Conservation (phyloP, 116 monocot species). For the Zostera marina region DNA sequence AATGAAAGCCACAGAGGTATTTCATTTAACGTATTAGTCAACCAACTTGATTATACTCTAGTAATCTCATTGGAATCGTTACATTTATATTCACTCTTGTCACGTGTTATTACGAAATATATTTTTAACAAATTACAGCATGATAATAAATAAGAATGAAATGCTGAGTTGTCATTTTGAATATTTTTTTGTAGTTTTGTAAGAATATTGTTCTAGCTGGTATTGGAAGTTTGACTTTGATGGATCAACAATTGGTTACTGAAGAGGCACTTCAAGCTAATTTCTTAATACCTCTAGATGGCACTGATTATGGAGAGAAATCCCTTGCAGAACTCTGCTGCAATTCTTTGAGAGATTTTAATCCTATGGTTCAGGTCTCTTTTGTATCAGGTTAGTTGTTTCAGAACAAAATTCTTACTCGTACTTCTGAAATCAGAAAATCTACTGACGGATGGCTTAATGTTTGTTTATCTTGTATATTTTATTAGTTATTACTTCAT, state of each 20-base stretch:
- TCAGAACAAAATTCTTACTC: neutral
- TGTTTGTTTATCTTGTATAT: neutral
- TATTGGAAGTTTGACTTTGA: conserved; percentile 78
- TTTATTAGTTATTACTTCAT: neutral
- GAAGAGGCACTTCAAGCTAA: conserved; percentile 57
- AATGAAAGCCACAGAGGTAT: too few relatives aligned
- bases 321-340: conserved; percentile 67
- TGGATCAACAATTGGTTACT: conserved; percentile 53
- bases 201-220: conserved; percentile 96
- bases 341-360: conserved; percentile 80
- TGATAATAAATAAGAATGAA: neutral
- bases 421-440: neutral
- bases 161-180: neutral
- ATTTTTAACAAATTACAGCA: neutral
- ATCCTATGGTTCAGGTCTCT: conserved; percentile 92
- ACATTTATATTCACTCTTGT: neutral
- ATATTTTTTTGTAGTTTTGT: conserved; percentile 53
- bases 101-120: neutral
- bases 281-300: conserved; percentile 59
- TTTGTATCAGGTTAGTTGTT: conserved; percentile 43
- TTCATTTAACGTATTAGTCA: too few relatives aligned
- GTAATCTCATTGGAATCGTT: neutral
- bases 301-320: conserved; percentile 16
- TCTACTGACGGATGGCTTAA: too few relatives aligned
- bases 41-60: too few relatives aligned